phyloP scores from a whole-genome alignment of 2,329 filamentous ascomycete species.

The Dactylellina cionopaga region DNA sequence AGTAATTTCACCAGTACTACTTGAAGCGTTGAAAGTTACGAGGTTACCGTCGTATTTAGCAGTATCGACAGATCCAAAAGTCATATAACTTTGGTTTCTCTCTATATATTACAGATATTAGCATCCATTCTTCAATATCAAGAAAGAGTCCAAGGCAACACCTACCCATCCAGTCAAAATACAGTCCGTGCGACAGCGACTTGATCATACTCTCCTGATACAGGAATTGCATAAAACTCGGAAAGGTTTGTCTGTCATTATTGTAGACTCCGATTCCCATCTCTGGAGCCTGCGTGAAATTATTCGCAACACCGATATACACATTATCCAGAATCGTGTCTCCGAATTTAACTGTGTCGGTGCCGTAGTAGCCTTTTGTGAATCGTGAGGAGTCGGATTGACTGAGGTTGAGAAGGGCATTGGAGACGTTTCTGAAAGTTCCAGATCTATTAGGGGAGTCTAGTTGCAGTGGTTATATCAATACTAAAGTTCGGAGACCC shows the following conservation, averaged over 20 bases:
- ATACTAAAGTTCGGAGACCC: too few species aligned
- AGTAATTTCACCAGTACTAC: conserved; percentile 12
- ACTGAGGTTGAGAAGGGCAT: conserved; percentile 12
- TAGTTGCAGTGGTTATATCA: neutral
- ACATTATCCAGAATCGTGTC: conserved; percentile 26
- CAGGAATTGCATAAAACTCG: conserved; percentile 38
- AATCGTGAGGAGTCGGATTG: conserved; percentile 23
- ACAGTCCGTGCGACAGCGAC: conserved; percentile 34
- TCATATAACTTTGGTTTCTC: conserved; percentile 37
- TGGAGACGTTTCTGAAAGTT: conserved; percentile 33
- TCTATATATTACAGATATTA: conserved; percentile 19
- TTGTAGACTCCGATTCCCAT: conserved; percentile 45
- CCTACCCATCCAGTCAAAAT: conserved; percentile 39
- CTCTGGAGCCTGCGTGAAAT: conserved; percentile 39
- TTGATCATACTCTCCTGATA: conserved; percentile 30
- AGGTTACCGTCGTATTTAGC: conserved; percentile 44
- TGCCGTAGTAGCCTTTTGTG: conserved; percentile 37
- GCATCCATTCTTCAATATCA: conserved; percentile 5
- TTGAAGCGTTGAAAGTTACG: conserved; percentile 34
- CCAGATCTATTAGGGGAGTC: conserved; percentile 8
- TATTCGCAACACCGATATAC: conserved; percentile 37
- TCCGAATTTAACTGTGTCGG: conserved; percentile 35
- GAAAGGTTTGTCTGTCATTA: conserved; percentile 32
- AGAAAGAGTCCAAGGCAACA: neutral
- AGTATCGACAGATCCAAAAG: conserved; percentile 33